Percentiles rank a stretch among this genome's conserved stretches.
Conservation (phyloP, 2,329 filamentous ascomycete species). For the Scleromitrula shiraiana region DNA sequence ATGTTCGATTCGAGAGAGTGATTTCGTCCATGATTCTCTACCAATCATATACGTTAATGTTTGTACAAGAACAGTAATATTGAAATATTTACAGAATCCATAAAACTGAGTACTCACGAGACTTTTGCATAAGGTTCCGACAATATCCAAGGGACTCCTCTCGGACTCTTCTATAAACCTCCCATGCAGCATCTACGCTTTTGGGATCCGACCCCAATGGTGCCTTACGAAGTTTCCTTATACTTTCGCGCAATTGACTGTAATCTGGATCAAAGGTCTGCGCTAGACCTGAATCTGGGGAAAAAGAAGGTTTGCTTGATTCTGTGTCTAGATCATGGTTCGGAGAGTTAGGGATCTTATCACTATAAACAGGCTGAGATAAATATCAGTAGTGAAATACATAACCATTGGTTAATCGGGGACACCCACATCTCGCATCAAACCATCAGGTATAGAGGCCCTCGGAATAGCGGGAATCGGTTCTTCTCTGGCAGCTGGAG, state of each 20-base stretch:
- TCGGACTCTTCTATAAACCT: conserved; percentile 36
- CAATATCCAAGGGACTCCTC: conserved; percentile 37
- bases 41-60: neutral
- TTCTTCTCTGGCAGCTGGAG: neutral
- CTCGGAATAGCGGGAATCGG: neutral
- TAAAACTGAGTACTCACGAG: conserved; percentile 28
- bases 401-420: neutral
- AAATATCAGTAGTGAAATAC: conserved; percentile 4
- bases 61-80: neutral
- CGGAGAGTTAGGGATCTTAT: conserved; percentile 18
- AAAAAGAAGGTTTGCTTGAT: conserved; percentile 17
- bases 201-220: conserved; percentile 18
- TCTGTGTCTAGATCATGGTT: conserved; percentile 18
- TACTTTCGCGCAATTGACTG: conserved; percentile 25
- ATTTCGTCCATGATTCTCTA: conserved; percentile 18
- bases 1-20: conserved; percentile 19
- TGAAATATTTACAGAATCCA: too few relatives aligned
- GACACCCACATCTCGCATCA: neutral
- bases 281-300: conserved; percentile 20
- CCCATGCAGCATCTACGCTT: conserved; percentile 37
- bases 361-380: conserved; percentile 14
- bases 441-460: too few relatives aligned
- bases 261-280: conserved; percentile 24
- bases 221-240: conserved; percentile 20
- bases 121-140: conserved; percentile 34